Conservation (phyloP, 306 rosid genomes). For the Prunus kanzakura region DNA sequence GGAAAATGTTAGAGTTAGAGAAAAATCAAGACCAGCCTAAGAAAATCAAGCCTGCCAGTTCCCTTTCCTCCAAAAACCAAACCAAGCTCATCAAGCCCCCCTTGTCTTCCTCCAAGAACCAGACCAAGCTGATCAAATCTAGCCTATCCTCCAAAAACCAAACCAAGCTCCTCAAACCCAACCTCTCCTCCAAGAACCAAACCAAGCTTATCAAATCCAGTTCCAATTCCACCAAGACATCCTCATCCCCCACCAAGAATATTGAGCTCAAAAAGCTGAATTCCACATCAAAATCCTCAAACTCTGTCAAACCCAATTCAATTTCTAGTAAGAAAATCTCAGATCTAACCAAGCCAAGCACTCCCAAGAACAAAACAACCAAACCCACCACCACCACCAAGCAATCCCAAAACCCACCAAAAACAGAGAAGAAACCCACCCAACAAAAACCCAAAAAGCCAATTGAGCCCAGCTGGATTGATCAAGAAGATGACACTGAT, state of each 20-base stretch:
- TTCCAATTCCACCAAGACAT: conserved; percentile 23
- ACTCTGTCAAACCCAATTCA: conserved; percentile 36
- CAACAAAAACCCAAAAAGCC: conserved; percentile 39
- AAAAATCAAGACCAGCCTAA: conserved; percentile 24
- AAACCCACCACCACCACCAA: conserved; percentile 43
- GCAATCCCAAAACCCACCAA: conserved; percentile 17
- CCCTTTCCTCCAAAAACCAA: conserved; percentile 47
- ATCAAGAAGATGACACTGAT: conserved; percentile 51
- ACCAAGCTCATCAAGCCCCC: conserved; percentile 34
- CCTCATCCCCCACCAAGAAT: conserved; percentile 20
- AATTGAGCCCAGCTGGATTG: conserved; percentile 45
- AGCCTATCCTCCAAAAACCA: conserved; percentile 45
- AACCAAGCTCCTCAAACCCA: conserved; percentile 51
- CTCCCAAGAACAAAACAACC: conserved; percentile 61
- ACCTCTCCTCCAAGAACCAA: conserved; percentile 49
- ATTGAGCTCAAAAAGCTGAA: conserved; percentile 48
- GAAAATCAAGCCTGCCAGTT: conserved; percentile 32
- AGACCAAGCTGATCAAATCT: conserved; percentile 39
- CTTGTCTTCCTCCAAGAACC: conserved; percentile 29
- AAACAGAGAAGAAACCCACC: conserved; percentile 20
- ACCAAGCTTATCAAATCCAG: conserved; percentile 35
- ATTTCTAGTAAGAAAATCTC: conserved; percentile 30
- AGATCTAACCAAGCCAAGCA: conserved; percentile 45
- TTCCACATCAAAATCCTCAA: conserved; percentile 51
- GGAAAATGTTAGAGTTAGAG: conserved; percentile 31